These are phyloP conservation scores for Mesotaenium endlicherianum DNA, from an alignment of 139 green algal genomes.

Conservation along the genomic window DNA sequence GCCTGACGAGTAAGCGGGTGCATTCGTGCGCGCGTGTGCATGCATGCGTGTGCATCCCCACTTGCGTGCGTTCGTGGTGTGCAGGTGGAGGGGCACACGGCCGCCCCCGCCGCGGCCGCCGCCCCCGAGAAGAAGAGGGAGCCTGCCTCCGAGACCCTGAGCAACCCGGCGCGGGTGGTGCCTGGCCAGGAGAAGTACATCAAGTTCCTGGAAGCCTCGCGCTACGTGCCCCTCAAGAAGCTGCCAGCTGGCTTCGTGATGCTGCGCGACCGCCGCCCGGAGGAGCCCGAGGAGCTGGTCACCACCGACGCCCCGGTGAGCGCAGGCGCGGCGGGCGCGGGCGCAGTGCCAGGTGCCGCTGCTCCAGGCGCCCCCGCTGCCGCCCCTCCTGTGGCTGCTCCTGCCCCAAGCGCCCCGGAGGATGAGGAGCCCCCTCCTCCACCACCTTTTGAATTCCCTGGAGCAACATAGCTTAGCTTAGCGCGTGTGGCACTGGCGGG, in stretches of 20 bases:
- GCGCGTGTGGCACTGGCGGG: no score
- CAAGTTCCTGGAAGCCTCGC: slow-evolving; percentile 48
- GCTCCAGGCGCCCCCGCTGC: background rate
- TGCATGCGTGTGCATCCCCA: no score
- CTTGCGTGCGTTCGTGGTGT: no score
- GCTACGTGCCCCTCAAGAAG: slow-evolving; percentile 60
- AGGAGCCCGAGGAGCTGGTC: slow-evolving; percentile 54
- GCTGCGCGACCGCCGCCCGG: slow-evolving; percentile 58
- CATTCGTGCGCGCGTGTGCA: no score
- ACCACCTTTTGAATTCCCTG: slow-evolving; percentile 8
- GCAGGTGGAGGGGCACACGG: no score
- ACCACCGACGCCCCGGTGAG: slow-evolving; percentile 45
- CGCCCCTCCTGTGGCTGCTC: background rate
- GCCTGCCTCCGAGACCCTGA: slow-evolving; percentile 64
- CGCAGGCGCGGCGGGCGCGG: background rate
- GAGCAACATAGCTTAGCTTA: no score
- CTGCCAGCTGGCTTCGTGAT: slow-evolving; percentile 65
- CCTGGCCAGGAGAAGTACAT: slow-evolving; percentile 74
- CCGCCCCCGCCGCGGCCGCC: no score
- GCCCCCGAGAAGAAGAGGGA: slow-evolving; percentile 64
- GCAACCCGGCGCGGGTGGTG: slow-evolving; percentile 85
- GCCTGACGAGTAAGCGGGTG: no score
- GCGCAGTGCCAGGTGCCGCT: slow-evolving; percentile 23
- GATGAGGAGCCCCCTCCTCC: slow-evolving; percentile 26
- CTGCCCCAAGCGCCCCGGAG: background rate